Conservation (phyloP, 2,329 filamentous ascomycete genomes). For the Ophiostoma novo-ulmi region DNA sequence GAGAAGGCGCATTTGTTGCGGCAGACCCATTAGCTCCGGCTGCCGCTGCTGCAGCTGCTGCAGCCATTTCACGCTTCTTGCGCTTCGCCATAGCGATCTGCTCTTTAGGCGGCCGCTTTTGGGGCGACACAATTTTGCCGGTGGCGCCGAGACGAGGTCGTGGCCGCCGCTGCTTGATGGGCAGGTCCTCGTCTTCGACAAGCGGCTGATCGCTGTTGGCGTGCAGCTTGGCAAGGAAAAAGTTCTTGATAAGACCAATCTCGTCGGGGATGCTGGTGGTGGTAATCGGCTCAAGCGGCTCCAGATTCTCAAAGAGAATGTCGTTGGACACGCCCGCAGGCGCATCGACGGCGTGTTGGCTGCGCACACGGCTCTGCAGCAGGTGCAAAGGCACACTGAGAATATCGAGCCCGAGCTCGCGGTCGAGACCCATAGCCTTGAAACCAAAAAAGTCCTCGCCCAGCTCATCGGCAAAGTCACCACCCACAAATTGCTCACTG, state of each 20-base stretch:
- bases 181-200: slow-evolving; percentile 90
- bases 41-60: slow-evolving; percentile 29
- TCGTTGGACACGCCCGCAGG: slow-evolving; percentile 54
- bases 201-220: slow-evolving; percentile 77
- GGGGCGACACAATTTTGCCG: slow-evolving; percentile 79
- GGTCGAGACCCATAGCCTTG: slow-evolving; percentile 86
- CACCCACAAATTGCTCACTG: slow-evolving; percentile 92
- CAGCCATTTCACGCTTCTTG: slow-evolving; percentile 63
- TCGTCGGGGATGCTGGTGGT: slow-evolving; percentile 70
- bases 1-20: neutral
- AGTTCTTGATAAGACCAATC: slow-evolving; percentile 83
- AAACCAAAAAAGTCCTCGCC: slow-evolving; percentile 99
- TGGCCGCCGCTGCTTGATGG: slow-evolving; percentile 79
- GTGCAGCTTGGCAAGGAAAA: slow-evolving; percentile 84
- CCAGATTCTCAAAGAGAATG: slow-evolving; percentile 61
- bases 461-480: slow-evolving; percentile 95
- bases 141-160: slow-evolving; percentile 62
- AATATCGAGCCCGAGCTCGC: slow-evolving; percentile 80
- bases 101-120: slow-evolving; percentile 76
- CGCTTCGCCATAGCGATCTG: slow-evolving; percentile 81
- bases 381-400: slow-evolving; percentile 91
- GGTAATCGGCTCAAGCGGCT: slow-evolving; percentile 71
- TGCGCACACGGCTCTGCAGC: slow-evolving; percentile 84
- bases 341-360: slow-evolving; percentile 70
- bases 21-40: slow-evolving; percentile 36